Evolutionary conservation across 345 rosid genomes (phyloP).

Genomic region (Euclidium syriacum): DNA sequence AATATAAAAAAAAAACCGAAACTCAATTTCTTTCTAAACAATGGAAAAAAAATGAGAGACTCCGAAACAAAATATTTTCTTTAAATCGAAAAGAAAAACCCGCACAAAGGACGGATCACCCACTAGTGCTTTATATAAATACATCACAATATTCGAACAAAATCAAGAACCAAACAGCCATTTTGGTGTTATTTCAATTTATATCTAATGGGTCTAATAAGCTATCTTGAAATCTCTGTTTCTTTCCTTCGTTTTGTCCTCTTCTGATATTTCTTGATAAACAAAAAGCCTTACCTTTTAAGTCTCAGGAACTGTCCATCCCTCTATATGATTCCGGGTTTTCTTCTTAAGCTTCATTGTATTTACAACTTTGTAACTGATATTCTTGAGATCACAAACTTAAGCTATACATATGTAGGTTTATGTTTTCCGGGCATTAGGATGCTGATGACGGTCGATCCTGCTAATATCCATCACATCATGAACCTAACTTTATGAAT

Average conservation of each 20-base stretch:
- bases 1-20: no score
- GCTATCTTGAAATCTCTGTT: slow-evolving; percentile 16
- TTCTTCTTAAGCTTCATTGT: slow-evolving; percentile 17
- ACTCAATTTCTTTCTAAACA: no score
- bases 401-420: slow-evolving; percentile 29
- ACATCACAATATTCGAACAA: no score
- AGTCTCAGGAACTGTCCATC: slow-evolving; percentile 28
- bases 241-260: slow-evolving; percentile 23
- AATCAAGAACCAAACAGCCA: neutral
- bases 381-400: neutral
- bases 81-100: no score
- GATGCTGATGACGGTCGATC: slow-evolving; percentile 33
- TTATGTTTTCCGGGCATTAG: slow-evolving; percentile 33
- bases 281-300: neutral
- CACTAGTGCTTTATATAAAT: no score
- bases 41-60: no score
- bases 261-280: neutral
- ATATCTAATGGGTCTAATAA: neutral
- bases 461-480: slow-evolving; percentile 40
- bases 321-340: slow-evolving; percentile 38
- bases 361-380: slow-evolving; percentile 25
- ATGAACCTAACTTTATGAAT: slow-evolving; percentile 46
- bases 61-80: no score
- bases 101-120: no score
- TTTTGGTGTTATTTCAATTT: neutral